phyloP scores from a whole-genome alignment of 2,329 filamentous ascomycete species.

The Venturiaceae sp. region DNA sequence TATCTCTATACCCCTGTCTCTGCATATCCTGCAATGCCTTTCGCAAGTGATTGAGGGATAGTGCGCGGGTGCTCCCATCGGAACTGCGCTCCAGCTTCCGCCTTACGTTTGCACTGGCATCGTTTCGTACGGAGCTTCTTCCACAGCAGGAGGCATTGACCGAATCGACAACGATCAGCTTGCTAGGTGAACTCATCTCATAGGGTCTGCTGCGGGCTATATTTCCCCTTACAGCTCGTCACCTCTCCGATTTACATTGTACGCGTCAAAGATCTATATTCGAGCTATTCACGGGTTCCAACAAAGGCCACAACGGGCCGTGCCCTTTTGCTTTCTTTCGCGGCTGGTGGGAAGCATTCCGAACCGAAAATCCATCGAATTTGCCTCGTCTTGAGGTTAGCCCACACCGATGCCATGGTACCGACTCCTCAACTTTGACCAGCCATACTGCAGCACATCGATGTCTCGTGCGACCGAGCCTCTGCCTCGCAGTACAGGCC shows the following conservation, averaged over 20 bases:
- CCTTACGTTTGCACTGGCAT: neutral
- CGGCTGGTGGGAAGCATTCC: neutral
- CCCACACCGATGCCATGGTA: neutral
- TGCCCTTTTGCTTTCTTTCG: neutral
- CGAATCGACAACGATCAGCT: neutral
- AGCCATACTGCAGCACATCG: neutral
- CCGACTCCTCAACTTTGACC: neutral
- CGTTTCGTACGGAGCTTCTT: neutral
- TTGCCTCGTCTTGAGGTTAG: neutral
- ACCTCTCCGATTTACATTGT: neutral
- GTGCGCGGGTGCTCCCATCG: neutral
- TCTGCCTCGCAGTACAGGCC: neutral
- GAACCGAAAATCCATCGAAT: too few species aligned
- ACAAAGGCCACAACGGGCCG: neutral
- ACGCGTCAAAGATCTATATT: neutral
- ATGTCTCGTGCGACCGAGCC: neutral
- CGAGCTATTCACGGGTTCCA: neutral
- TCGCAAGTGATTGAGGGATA: neutral
- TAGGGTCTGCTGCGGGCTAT: neutral
- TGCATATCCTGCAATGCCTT: too few species aligned
- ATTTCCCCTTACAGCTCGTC: neutral
- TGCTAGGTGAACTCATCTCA: neutral
- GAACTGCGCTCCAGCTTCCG: neutral
- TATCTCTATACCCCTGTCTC: neutral
- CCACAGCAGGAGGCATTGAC: neutral